Evolutionary conservation across 495 filamentous ascomycete species (phyloP), one percentile per base, ranked within the genome.

Genomic region (Chlorociboria aeruginascens): DNA sequence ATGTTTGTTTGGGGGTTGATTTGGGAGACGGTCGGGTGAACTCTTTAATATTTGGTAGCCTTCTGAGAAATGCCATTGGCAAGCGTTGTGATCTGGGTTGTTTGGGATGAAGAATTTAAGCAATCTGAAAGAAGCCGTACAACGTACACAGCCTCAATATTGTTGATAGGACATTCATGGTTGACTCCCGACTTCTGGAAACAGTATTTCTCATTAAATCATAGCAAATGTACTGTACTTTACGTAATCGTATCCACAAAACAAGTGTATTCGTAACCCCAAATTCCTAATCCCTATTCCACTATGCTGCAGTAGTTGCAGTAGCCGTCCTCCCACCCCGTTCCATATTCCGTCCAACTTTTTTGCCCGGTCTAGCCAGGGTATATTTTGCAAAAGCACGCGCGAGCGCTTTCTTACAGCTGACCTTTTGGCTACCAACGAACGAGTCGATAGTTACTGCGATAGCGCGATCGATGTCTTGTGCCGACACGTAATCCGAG

Each of bases 361-460:
- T 55, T 45, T 54, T 56, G 7, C 67, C 64, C 0, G 69, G 70
- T 55, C 71, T 57, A 6, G 69, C 67, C 32, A 80, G 63, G 1
- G 77, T 79, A 49, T 95, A 99, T 76, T 99, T 99, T 50, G 93
- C 89, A 77, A 99, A 99, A 12, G 93, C 89, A 49, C 93, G 74
- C 9, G 86, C 86, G 45, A 99, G 77, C 29, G 92, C 89, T 74
- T 95, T 96, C 80, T 97, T 99, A 68, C 85, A 89, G 70, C 83
- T 89, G 56, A 97, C 81, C 69, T 99, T 99, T 65, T 99, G 93
- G 51, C 83, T 89, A 50, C 87, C 86, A 28, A 99, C 86, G 63
- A 99, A 99, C 16, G 82, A 88, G 42, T 99, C 90, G 9, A 99
- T 88, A 0, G 92, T 93, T 11, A 97, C 93, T 7, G 89, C 89